Evolutionary conservation across 2,329 filamentous ascomycete genomes (phyloP).

Genomic region (Colletotrichum orchidophilum): DNA sequence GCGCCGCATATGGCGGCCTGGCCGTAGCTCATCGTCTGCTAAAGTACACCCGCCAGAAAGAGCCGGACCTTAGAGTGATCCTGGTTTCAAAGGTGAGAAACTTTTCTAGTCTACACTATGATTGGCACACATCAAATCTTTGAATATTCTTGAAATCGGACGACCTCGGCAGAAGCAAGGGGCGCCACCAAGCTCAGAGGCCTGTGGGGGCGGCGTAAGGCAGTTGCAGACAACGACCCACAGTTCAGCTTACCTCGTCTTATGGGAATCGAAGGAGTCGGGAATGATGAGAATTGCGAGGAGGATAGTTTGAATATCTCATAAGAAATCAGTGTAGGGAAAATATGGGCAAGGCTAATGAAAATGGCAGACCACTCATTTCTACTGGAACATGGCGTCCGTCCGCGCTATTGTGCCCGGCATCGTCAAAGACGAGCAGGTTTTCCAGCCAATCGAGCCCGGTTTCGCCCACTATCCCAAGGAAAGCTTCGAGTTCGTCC

Average conservation of each 20-base stretch:
- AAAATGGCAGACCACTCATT: slow-evolving; percentile 58
- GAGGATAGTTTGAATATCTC: not conserved
- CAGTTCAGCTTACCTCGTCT: not conserved
- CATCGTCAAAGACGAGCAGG: slow-evolving; percentile 57
- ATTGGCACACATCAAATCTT: not conserved
- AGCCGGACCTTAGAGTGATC: slow-evolving; percentile 61
- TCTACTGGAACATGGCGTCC: slow-evolving; percentile 68
- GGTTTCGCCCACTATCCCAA: slow-evolving; percentile 61
- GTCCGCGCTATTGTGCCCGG: slow-evolving; percentile 64
- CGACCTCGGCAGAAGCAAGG: not conserved
- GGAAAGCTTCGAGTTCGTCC: slow-evolving; percentile 59
- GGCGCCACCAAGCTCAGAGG: slow-evolving; percentile 14
- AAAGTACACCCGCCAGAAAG: slow-evolving; percentile 56
- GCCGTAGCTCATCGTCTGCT: slow-evolving; percentile 63
- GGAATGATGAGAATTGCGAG: not conserved
- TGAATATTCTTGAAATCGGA: not conserved
- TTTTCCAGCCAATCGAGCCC: slow-evolving; percentile 58
- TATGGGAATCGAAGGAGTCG: not conserved
- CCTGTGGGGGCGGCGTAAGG: not conserved
- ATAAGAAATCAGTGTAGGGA: not conserved
- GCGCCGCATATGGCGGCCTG: slow-evolving; percentile 63
- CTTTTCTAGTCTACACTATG: not conserved
- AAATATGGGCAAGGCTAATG: not conserved
- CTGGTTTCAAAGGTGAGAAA: slow-evolving; percentile 62
- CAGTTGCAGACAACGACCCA: not conserved